Evolutionary conservation across 2,329 filamentous ascomycete species (phyloP).

Genomic region (Aspergillaceae sp.): DNA sequence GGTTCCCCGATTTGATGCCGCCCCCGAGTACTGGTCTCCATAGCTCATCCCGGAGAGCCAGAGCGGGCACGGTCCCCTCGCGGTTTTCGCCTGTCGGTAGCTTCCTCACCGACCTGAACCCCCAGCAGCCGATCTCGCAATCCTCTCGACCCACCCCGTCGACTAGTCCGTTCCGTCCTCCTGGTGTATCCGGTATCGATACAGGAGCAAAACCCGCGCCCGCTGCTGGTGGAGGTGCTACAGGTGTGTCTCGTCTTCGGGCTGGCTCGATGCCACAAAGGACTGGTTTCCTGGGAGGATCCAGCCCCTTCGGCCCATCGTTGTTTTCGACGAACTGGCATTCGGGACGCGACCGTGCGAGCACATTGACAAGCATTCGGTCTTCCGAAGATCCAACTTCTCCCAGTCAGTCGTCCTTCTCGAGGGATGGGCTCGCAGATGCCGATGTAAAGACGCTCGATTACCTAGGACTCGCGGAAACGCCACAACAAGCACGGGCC

Average conservation of each 20-base stretch:
- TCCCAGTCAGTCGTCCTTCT: conserved; percentile 77
- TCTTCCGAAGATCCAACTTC: conserved; percentile 83
- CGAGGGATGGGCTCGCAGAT: conserved; percentile 73
- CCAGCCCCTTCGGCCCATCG: conserved; percentile 72
- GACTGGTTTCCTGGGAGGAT: conserved; percentile 54
- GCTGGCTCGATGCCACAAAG: conserved; percentile 93
- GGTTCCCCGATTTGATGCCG: conserved; percentile 81
- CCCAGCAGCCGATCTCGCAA: conserved; percentile 58
- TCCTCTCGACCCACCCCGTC: conserved; percentile 78
- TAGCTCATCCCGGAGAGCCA: conserved; percentile 63
- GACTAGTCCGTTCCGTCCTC: conserved; percentile 76
- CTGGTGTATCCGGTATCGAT: conserved; percentile 32
- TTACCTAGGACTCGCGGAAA: conserved; percentile 90
- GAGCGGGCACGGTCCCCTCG: conserved; percentile 93
- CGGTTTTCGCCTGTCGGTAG: conserved; percentile 73
- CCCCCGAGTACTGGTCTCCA: conserved; percentile 58
- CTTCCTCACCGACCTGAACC: conserved; percentile 48
- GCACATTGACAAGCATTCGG: conserved; percentile 80
- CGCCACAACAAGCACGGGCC: conserved; percentile 69
- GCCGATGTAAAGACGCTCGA: conserved; percentile 89
- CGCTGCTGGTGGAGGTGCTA: conserved; percentile 48
- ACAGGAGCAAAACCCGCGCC: conserved; percentile 31
- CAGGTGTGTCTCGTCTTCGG: conserved; percentile 72
- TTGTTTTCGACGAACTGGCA: conserved; percentile 85
- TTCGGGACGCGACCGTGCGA: conserved; percentile 68